These are phyloP conservation scores for Hericium erinaceus DNA, from an alignment of 768 basidiomycete species.

Conservation along the genomic window DNA sequence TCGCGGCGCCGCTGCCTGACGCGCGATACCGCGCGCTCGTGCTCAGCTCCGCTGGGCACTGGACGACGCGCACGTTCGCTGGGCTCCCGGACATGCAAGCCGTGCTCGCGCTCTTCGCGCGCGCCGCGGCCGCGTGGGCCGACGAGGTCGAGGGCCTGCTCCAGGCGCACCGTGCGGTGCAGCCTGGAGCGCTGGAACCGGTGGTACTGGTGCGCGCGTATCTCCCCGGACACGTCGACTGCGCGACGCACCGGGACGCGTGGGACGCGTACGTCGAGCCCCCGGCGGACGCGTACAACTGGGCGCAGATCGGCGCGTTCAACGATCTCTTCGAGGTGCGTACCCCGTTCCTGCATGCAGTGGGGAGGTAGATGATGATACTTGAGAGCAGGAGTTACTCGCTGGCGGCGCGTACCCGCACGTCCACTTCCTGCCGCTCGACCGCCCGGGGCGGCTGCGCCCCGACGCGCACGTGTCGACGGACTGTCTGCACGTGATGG, in stretches of 20 bases:
- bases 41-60: slow-evolving; percentile 59
- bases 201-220: slow-evolving; percentile 53
- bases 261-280: slow-evolving; percentile 36
- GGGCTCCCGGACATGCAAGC: slow-evolving; percentile 38
- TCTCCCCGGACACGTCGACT: slow-evolving; percentile 57
- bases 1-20: slow-evolving; percentile 38
- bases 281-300: slow-evolving; percentile 48
- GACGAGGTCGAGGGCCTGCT: slow-evolving; percentile 39
- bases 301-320: slow-evolving; percentile 49
- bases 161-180: slow-evolving; percentile 22
- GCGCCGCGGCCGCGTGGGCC: slow-evolving; percentile 49
- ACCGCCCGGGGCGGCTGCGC: slow-evolving; percentile 49
- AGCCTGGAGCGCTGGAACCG: not conserved
- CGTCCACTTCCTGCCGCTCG: slow-evolving; percentile 51
- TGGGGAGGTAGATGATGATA: not conserved
- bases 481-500: slow-evolving; percentile 39
- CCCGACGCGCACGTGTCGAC: slow-evolving; percentile 50
- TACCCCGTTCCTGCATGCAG: slow-evolving; percentile 1
- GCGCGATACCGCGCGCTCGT: slow-evolving; percentile 52
- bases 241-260: slow-evolving; percentile 37
- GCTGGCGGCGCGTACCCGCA: slow-evolving; percentile 35
- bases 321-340: slow-evolving; percentile 51
- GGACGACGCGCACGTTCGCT: slow-evolving; percentile 50
- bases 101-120: slow-evolving; percentile 45
- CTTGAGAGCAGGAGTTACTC: slow-evolving; percentile 29